Evolutionary conservation across 1,284 basidiomycete species (phyloP), one percentile per base, ranked within the genome.

Genomic region (Cryptococcus sp.): DNA sequence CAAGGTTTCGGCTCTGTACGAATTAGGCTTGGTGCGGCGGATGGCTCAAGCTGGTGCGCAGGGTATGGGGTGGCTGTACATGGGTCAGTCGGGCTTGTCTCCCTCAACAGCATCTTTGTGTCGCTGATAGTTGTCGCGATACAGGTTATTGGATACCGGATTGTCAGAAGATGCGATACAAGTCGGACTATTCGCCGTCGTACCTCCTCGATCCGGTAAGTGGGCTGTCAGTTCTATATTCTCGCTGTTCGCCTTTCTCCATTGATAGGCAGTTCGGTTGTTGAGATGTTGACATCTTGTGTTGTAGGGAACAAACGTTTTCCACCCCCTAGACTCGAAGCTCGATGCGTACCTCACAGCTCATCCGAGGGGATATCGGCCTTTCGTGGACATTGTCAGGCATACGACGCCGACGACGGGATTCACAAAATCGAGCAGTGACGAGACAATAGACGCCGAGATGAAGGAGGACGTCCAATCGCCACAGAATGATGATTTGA

Each of bases 91-190:
- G 4, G 38, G 40, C 39, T 59, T 35, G 2, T 4, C 30, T 35
- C 59, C 52, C n/a, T 10, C 10, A 3, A 2, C 15, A 22, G 17
- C 16, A 38, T 46, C 30, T 4, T 13, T 1, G 11, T 41, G 38
- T 45, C 35, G 25, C 53, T 56, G 22, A 60, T 50, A 25, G 17
- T 63, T 10, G 17, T 63, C 3, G 19, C 39, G n/a, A 13, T 40
- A 19, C 52, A 94, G 93, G 93, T 3, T 96, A 87, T 76, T 97
- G 96, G 77, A 89, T 97, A 52, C 85, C 95, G 65, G 86, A 88
- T 0, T 99, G 94, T 69, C 85, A 82, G 55, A 99, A 99, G 79
- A 99, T 99, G 96, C 83, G 84, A 59, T 99, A 99, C 80, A 99
- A 99, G 77, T 93, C 87, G 23, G 90, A 95, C 54, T 99, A 94